Evolutionary conservation across 2,329 filamentous ascomycete species (phyloP).

Genomic region (Emmonsia crescens): DNA sequence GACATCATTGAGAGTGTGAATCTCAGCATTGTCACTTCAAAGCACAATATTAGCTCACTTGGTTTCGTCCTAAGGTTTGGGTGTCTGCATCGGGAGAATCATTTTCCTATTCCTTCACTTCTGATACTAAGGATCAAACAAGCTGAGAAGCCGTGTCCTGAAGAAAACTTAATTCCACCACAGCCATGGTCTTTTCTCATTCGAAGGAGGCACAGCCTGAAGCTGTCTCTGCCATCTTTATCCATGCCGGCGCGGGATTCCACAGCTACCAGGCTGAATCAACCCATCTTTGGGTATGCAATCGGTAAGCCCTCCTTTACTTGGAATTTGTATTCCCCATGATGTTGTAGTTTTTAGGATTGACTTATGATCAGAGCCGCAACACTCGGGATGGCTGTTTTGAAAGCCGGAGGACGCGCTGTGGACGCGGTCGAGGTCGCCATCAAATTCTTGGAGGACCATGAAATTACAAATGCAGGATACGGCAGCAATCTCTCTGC

Average conservation of each 20-base stretch:
- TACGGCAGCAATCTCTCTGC: constrained; percentile 91
- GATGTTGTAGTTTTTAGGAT: constrained; percentile 8
- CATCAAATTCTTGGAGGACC: constrained; percentile 78
- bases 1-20: background rate
- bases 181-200: background rate
- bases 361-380: constrained; percentile 51
- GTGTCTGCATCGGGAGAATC: background rate
- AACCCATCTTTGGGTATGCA: constrained; percentile 74
- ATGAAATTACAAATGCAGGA: constrained; percentile 91
- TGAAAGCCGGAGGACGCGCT: constrained; percentile 67
- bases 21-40: background rate
- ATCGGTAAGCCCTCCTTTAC: constrained; percentile 53
- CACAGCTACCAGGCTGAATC: constrained; percentile 80
- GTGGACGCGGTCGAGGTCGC: constrained; percentile 85
- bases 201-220: constrained; percentile 11
- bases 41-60: background rate
- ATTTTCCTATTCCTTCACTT: background rate
- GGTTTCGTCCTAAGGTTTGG: background rate
- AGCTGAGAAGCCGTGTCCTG: background rate
- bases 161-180: background rate
- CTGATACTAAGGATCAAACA: background rate
- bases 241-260: constrained; percentile 91
- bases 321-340: background rate
- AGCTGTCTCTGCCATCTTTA: constrained; percentile 67
- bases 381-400: constrained; percentile 67